Evolutionary conservation across 176 grass and related monocot genomes (phyloP).

Genomic region (Melocanna baccifera): DNA sequence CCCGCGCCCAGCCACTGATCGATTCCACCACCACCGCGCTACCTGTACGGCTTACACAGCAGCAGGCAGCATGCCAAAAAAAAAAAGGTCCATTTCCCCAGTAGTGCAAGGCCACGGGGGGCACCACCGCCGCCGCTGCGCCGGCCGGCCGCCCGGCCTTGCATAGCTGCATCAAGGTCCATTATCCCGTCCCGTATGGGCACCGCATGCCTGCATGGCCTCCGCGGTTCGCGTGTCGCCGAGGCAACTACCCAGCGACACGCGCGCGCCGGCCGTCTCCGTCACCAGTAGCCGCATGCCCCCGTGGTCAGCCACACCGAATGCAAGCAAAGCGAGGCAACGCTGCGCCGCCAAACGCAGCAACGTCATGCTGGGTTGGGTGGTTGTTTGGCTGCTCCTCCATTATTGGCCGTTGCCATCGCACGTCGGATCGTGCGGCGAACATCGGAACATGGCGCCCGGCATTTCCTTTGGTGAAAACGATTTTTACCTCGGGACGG

Average conservation of each 20-base stretch:
- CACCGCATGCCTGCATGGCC: too few species aligned
- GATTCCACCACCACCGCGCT: background rate
- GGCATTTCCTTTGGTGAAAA: background rate
- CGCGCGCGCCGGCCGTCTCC: too few species aligned
- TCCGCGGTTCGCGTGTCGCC: background rate
- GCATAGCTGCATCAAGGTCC: too few species aligned
- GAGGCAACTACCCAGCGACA: background rate
- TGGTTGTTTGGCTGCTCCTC: background rate
- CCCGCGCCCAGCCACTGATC: background rate
- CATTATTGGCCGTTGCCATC: background rate
- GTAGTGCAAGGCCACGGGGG: background rate
- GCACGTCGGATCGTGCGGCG: background rate
- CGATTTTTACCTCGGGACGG: background rate
- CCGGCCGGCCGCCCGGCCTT: background rate
- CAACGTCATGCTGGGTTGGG: too few species aligned
- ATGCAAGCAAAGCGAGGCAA: too few species aligned
- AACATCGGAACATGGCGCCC: background rate
- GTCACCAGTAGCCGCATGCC: too few species aligned
- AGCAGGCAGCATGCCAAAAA: background rate
- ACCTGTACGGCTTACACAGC: background rate
- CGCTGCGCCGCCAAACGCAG: too few species aligned
- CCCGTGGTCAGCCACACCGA: too few species aligned
- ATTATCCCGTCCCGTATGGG: too few species aligned
- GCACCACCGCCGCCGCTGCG: background rate
- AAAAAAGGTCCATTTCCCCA: background rate